A percentile compares a stretch with the other conserved stretches of the same genome.
Evolutionary conservation across 768 basidiomycete species (phyloP).

Genomic region (Filobasidium floriforme): DNA sequence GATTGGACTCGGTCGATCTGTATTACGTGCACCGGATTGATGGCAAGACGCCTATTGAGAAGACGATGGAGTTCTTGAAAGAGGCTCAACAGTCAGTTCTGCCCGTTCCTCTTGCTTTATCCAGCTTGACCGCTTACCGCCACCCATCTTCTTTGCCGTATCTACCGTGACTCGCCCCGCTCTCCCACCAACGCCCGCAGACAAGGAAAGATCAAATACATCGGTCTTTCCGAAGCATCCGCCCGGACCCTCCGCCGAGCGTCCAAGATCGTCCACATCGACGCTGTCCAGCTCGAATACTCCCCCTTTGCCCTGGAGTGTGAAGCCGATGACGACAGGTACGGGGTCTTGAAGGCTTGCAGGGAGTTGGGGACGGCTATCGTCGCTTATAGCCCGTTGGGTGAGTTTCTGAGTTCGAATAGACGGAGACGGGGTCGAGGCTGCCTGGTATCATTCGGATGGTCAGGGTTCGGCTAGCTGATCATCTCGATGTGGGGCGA

Average conservation of each 20-base stretch:
- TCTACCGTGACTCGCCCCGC: not conserved
- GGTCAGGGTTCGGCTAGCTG: not conserved
- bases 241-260: conserved; percentile 38
- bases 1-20: conserved; percentile 24
- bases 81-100: conserved; percentile 28
- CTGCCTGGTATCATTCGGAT: no score
- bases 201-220: conserved; percentile 38
- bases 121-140: not conserved
- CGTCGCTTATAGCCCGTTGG: conserved; percentile 48
- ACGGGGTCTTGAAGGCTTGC: conserved; percentile 39
- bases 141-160: not conserved
- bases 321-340: conserved; percentile 22
- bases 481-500: not conserved
- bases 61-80: conserved; percentile 35
- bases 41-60: conserved; percentile 35
- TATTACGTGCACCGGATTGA: conserved; percentile 37
- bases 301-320: conserved; percentile 39
- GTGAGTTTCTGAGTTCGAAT: conserved; percentile 44
- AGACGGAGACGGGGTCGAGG: not conserved
- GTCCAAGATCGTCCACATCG: conserved; percentile 32
- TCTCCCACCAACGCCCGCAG: not conserved
- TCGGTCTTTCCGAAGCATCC: conserved; percentile 40
- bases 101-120: no score
- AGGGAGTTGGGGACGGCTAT: conserved; percentile 49
- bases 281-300: conserved; percentile 41